phyloP scores from a whole-genome alignment of 129 eudicot genomes.

The Apium graveolens region DNA sequence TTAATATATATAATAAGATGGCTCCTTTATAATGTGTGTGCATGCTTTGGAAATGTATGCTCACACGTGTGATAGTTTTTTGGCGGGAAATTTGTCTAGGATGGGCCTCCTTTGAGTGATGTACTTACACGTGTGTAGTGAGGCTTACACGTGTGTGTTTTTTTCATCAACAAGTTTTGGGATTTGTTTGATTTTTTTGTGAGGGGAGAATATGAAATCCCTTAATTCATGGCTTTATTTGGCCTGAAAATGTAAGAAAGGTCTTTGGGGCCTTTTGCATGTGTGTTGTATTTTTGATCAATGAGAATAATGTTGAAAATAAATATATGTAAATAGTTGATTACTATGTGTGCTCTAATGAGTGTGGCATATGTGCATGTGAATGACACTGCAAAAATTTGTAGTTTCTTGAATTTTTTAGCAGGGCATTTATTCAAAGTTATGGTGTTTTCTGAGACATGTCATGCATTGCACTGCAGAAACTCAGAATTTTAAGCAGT shows the following conservation, averaged over 20 bases:
- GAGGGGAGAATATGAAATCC: neutral
- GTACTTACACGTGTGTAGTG: slow-evolving; percentile 25
- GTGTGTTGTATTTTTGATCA: slow-evolving; percentile 42
- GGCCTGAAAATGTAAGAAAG: slow-evolving; percentile 19
- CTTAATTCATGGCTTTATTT: neutral
- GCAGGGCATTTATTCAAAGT: neutral
- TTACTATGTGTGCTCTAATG: neutral
- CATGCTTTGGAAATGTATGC: slow-evolving; percentile 18
- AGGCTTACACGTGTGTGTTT: slow-evolving; percentile 31
- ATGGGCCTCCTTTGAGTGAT: slow-evolving; percentile 30
- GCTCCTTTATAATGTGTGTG: slow-evolving; percentile 26
- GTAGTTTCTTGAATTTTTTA: slow-evolving; percentile 51
- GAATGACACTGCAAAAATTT: slow-evolving; percentile 41
- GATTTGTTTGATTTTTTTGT: neutral
- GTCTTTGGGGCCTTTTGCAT: slow-evolving; percentile 59
- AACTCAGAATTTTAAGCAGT: neutral
- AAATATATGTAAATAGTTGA: neutral
- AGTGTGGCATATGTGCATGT: slow-evolving; percentile 34
- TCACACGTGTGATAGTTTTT: slow-evolving; percentile 53
- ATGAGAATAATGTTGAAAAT: slow-evolving; percentile 10
- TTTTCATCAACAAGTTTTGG: neutral
- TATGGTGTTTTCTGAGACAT: slow-evolving; percentile 10
- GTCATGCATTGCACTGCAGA: neutral
- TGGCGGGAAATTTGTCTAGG: slow-evolving; percentile 51
- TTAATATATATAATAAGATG: no score